These are phyloP conservation scores for Didymella exigua DNA, from an alignment of 2,329 filamentous ascomycete species.

Conservation along the genomic window DNA sequence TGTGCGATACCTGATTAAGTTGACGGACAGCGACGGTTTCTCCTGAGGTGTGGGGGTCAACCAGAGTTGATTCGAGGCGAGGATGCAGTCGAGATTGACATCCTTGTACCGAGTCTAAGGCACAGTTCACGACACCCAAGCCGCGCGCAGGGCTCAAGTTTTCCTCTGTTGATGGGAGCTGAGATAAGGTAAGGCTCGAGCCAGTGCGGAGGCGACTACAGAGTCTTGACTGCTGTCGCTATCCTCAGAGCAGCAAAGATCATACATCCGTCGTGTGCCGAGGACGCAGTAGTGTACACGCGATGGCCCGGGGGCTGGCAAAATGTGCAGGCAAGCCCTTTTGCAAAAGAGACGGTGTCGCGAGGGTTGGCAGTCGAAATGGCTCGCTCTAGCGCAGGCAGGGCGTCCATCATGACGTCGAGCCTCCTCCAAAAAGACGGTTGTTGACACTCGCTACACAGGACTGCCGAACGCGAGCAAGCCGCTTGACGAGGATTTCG, in stretches of 20 bases:
- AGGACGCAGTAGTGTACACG: background rate
- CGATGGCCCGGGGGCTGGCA: conserved; percentile 1
- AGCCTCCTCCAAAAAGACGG: background rate
- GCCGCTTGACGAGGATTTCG: background rate
- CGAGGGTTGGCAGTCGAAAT: conserved; percentile 4
- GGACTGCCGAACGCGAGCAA: conserved; percentile 12
- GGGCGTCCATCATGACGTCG: conserved; percentile 14
- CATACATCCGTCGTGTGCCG: conserved; percentile 11
- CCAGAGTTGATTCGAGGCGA: background rate
- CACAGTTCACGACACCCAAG: background rate
- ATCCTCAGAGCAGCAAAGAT: conserved; percentile 8
- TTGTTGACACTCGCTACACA: conserved; percentile 5
- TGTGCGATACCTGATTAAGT: conserved; percentile 2
- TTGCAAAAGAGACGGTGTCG: background rate
- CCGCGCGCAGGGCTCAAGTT: conserved; percentile 6
- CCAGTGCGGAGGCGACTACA: conserved; percentile 2
- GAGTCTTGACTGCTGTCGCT: conserved; percentile 6
- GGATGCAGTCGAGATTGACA: background rate
- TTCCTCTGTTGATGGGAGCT: conserved; percentile 8
- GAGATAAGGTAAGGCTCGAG: conserved; percentile 16
- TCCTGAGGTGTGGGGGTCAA: background rate
- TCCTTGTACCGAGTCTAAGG: conserved; percentile 1
- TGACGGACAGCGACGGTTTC: background rate
- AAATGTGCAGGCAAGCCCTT: conserved; percentile 6
- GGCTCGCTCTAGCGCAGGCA: conserved; percentile 8